Base-by-base conservation (phyloP, 352 stramenopile species). In the Phytophthora pisi region DNA sequence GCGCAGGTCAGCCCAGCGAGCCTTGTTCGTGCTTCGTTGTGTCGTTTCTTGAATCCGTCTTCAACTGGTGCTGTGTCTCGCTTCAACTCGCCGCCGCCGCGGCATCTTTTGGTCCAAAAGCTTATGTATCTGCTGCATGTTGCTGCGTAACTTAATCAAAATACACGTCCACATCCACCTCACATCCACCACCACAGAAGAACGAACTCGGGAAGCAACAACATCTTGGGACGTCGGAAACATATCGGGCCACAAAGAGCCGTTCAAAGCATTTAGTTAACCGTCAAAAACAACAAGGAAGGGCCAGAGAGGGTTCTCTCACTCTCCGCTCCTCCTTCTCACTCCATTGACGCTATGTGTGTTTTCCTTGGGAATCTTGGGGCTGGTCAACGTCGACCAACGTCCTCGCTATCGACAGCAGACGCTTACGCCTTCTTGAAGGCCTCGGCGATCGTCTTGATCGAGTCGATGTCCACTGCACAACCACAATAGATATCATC, bases 381-480 rank as follows among this genome's bases (percentile, higher is more conserved):
- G 20, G 43, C 23, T 50, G 36, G 18, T 57, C 6, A 52, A 7
- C 13, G 10, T 34, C 36, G 50, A 62, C 28, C 58, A 64, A 58
- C 42, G 42, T 61, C 28, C 20, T 59, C 28, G 31, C 45, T 65
- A 57, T 72, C 11, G 16, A 52, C 40, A 61, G 16, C 34, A 65
- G 45, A 55, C 42, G 34, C 66, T 78, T 90, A 92, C 34, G 82
- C 82, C 74, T 81, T 86, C 65, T 88, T 84, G 72, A 95, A 94
- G 43, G 77, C 77, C 64, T 95, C 84, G 5, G 86, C 82, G 34
- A 87, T 85, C 72, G 83, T 91, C 81, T 92, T 88, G 79, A 95
- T 86, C 62, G 88, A 95, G 71, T 89, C 76, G 42, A 95, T 74
- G 55, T 91, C 68, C 61, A 86, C 84, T 91, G 60, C 45, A 47